Conservation (phyloP, 2,329 filamentous ascomycete genomes). For the Lecanosticta acicola region DNA sequence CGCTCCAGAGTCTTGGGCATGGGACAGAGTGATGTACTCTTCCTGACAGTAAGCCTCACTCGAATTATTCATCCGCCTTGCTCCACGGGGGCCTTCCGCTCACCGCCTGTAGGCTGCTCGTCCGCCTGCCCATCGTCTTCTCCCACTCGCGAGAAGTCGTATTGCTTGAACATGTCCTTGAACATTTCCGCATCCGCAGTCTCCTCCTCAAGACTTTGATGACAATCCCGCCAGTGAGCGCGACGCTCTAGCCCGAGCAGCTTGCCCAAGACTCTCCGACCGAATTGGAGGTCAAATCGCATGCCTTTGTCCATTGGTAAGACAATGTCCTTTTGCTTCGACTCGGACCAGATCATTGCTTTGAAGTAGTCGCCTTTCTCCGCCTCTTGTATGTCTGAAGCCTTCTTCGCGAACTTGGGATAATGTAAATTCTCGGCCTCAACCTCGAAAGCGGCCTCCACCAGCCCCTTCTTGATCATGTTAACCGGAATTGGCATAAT, state of each 20-base stretch:
- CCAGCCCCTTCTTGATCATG: slow-evolving; percentile 64
- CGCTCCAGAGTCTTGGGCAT: no score
- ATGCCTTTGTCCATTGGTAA: slow-evolving; percentile 70
- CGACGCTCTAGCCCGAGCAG: slow-evolving; percentile 72
- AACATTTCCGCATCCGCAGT: slow-evolving; percentile 70
- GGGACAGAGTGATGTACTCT: no score
- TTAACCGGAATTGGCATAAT: slow-evolving; percentile 70
- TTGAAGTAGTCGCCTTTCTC: slow-evolving; percentile 32
- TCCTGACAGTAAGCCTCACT: no score
- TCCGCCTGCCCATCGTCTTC: no score
- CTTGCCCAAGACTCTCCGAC: slow-evolving; percentile 80
- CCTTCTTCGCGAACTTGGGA: slow-evolving; percentile 44
- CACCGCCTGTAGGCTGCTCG: no score
- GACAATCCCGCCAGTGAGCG: slow-evolving; percentile 79
- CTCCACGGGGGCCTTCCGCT: no score
- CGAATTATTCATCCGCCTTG: no score
- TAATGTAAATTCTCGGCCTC: slow-evolving; percentile 71
- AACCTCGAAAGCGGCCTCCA: slow-evolving; percentile 83
- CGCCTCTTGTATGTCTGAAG: slow-evolving; percentile 19
- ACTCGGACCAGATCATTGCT: slow-evolving; percentile 37
- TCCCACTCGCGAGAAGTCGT: slow-evolving; percentile 64
- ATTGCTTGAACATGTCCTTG: slow-evolving; percentile 73
- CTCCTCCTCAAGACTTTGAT: slow-evolving; percentile 73
- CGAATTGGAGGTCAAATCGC: slow-evolving; percentile 87
- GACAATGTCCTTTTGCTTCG: slow-evolving; percentile 56